Percentiles rank a stretch among this genome's conserved stretches.
These are phyloP conservation scores for Cladorrhinum sp. DNA, from an alignment of 2,329 filamentous ascomycete genomes.

Conservation along the genomic window DNA sequence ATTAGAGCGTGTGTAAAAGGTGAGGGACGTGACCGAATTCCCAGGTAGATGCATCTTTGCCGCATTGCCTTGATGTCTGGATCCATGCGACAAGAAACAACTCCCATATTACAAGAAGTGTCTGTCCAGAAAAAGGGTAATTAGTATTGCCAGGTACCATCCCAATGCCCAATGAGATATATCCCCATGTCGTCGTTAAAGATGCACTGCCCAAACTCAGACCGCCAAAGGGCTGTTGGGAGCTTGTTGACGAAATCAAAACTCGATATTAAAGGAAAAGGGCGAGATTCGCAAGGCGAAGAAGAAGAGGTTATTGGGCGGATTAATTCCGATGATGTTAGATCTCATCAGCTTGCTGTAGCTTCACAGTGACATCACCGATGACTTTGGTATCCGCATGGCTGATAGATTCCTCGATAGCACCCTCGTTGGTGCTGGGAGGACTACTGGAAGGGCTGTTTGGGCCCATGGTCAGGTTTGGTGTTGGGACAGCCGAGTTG, in stretches of 20 bases:
- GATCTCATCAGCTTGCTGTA: conserved; percentile 6
- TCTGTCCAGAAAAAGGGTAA: not conserved
- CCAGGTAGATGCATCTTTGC: not conserved
- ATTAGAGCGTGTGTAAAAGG: not conserved
- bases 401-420: conserved; percentile 39
- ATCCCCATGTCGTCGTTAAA: not conserved
- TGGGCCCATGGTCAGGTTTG: conserved; percentile 63
- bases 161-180: not conserved
- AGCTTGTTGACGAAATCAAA: not conserved
- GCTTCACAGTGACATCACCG: not conserved
- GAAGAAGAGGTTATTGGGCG: not conserved
- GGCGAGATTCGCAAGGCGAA: not conserved
- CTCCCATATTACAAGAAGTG: conserved; percentile 3
- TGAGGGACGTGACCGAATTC: not conserved
- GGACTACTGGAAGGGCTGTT: conserved; percentile 67
- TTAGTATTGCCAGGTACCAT: not conserved
- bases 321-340: not conserved
- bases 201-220: not conserved
- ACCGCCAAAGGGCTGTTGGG: not conserved
- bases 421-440: conserved; percentile 60
- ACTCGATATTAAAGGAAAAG: not conserved
- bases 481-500: conserved; percentile 58
- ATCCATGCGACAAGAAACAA: not conserved
- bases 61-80: not conserved
- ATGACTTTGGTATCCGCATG: conserved; percentile 22